Evolutionary conservation across 2,329 filamentous ascomycete genomes (phyloP), one percentile per base, ranked within the genome.

Genomic region (Aspergillus awamori): DNA sequence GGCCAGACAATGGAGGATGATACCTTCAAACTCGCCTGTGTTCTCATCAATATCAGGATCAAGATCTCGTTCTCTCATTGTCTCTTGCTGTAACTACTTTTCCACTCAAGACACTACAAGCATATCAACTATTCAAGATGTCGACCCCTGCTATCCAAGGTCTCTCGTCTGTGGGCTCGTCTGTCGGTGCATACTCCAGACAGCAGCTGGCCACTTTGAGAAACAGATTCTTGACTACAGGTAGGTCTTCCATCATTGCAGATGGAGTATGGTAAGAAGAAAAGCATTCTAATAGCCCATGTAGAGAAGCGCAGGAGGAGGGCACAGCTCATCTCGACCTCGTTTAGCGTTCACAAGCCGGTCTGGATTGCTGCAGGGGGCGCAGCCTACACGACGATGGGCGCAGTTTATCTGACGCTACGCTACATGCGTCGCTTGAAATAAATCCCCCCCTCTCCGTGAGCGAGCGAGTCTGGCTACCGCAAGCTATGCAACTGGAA

Each of bases 321-420:
- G 58, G 65, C 65, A 43, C 65, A 72, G 41, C 41, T 74, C 38
- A 62, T 74, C 5, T 65, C 65, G 36, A 74, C 68, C 36, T 72
- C 77, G 6, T 57, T 78, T n/a, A 65, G 56, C 22, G 66, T 69
- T 24, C 73, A 76, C 54, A 67, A 64, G 48, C 73, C 73, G 4
- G 73, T 76, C 51, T 76, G 73, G 73, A 30, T 72, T 13, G 68
- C 72, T 3, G 73, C 70, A 10, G 69, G 58, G 1, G 72, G 71
- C 10, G 73, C 69, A 26, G 63, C 68, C 8, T 76, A 76, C 61
- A 75, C 73, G 8, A 72, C 69, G 4, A 64, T 69, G 59, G 70
- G 65, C 2, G 73, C 73, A 3, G 69, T 74, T 4, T 73, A 69
- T 55, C 65, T 76, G 11, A 74, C 73, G 0, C 67, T 75, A 59